These are phyloP conservation scores for Hysterium pulicare DNA, from an alignment of 2,329 filamentous ascomycete genomes.

Conservation along the genomic window DNA sequence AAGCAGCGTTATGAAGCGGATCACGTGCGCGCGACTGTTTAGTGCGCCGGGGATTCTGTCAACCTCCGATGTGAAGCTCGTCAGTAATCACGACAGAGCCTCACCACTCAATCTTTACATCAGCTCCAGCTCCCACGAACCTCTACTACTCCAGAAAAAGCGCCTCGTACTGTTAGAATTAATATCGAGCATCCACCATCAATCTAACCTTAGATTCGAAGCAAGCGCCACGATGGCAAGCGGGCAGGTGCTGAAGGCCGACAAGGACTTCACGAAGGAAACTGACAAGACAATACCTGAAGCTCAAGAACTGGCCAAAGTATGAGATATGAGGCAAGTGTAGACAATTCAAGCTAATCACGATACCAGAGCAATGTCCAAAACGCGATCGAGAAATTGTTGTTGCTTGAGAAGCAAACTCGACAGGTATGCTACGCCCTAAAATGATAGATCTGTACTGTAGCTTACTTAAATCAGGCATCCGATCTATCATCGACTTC, in stretches of 20 bases:
- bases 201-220: too few species aligned
- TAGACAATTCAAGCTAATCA: constrained; percentile 16
- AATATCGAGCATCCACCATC: too few species aligned
- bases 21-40: background rate
- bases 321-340: constrained; percentile 36
- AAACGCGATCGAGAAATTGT: constrained; percentile 88
- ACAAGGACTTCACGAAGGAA: constrained; percentile 99
- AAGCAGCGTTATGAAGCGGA: too few species aligned
- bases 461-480: too few species aligned
- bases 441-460: too few species aligned
- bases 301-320: constrained; percentile 84
- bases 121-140: too few species aligned
- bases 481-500: constrained; percentile 96
- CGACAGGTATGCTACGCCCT: constrained; percentile 83
- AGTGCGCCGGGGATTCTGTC: background rate
- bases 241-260: constrained; percentile 76
- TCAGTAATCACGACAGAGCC: background rate
- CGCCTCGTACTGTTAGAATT: too few species aligned
- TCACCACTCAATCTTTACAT: background rate
- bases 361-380: constrained; percentile 66
- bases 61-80: background rate
- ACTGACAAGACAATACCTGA: constrained; percentile 88
- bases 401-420: constrained; percentile 90
- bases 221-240: constrained; percentile 65
- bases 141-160: too few species aligned